These are phyloP conservation scores for Plenodomus biglobosus DNA, from an alignment of 2,329 filamentous ascomycete genomes.

Conservation along the genomic window DNA sequence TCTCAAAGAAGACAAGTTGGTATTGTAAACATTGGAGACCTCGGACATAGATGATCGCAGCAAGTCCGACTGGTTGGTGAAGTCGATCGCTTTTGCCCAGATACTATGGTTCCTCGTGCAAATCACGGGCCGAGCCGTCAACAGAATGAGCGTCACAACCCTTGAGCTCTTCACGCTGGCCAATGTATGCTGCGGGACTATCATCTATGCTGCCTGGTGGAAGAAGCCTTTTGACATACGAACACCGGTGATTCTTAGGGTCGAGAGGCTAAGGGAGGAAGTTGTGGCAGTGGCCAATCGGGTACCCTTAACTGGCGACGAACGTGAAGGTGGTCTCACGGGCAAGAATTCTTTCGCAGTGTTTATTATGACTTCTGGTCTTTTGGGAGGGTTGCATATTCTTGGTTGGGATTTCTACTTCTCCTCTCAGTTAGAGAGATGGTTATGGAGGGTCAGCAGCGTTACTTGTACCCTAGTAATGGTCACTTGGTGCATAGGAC, in stretches of 20 bases:
- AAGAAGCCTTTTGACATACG: slow-evolving; percentile 20
- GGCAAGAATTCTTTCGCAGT: no score
- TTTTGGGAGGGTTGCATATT: slow-evolving; percentile 3
- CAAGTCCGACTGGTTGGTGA: slow-evolving; percentile 14
- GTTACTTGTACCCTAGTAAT: slow-evolving; percentile 1
- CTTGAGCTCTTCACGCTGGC: slow-evolving; percentile 23
- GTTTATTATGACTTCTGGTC: background rate
- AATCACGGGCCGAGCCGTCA: slow-evolving; percentile 9
- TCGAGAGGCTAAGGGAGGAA: background rate
- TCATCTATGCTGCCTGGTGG: slow-evolving; percentile 12
- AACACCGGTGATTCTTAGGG: background rate
- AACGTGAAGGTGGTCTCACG: no score
- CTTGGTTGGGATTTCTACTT: slow-evolving; percentile 17
- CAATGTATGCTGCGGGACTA: slow-evolving; percentile 13
- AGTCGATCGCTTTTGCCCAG: slow-evolving; percentile 11
- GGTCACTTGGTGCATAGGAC: no score
- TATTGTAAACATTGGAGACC: background rate
- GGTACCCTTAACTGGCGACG: no score
- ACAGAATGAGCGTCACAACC: slow-evolving; percentile 11
- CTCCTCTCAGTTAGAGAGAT: slow-evolving; percentile 4
- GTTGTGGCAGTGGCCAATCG: no score
- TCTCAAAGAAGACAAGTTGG: background rate
- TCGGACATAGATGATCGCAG: slow-evolving; percentile 14
- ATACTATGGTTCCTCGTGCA: slow-evolving; percentile 14
- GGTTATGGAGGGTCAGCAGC: slow-evolving; percentile 14